A percentile compares a stretch with the other conserved stretches of the same genome.
phyloP scores from a whole-genome alignment of 768 basidiomycete species.

The Tremella yokohamensis region DNA sequence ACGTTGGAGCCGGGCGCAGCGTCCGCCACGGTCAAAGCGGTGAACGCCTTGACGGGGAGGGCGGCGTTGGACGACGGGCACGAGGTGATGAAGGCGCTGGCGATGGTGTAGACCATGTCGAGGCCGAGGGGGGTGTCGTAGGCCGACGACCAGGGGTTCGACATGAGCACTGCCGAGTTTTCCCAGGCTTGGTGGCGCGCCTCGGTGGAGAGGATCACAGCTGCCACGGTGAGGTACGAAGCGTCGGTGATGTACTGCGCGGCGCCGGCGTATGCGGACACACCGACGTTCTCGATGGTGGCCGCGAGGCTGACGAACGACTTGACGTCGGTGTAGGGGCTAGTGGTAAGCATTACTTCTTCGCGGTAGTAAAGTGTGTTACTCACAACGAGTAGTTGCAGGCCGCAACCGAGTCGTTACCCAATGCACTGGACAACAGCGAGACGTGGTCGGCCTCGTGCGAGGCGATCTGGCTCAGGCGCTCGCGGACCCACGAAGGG shows the following conservation, averaged over 20 bases:
- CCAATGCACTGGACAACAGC: slow-evolving; percentile 57
- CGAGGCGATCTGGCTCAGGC: slow-evolving; percentile 56
- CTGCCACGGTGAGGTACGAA: slow-evolving; percentile 56
- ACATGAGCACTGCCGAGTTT: slow-evolving; percentile 55
- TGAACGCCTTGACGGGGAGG: slow-evolving; percentile 58
- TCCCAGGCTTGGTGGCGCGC: slow-evolving; percentile 66
- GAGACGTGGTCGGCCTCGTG: slow-evolving; percentile 62
- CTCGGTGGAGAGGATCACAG: slow-evolving; percentile 62
- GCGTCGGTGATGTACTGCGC: slow-evolving; percentile 56
- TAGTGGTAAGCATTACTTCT: slow-evolving; percentile 7
- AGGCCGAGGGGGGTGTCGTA: slow-evolving; percentile 58
- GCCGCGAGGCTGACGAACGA: slow-evolving; percentile 58
- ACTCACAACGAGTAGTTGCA: slow-evolving; percentile 61
- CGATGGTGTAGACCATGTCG: slow-evolving; percentile 57
- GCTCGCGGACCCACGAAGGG: slow-evolving; percentile 55
- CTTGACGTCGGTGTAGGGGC: slow-evolving; percentile 55
- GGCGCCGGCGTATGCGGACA: slow-evolving; percentile 63
- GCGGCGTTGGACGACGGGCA: slow-evolving; percentile 60
- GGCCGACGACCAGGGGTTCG: slow-evolving; percentile 50
- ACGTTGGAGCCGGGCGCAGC: slow-evolving; percentile 51
- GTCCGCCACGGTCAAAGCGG: slow-evolving; percentile 50
- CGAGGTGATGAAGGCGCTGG: slow-evolving; percentile 55
- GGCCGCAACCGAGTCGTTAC: slow-evolving; percentile 54
- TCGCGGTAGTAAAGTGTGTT: too few species aligned
- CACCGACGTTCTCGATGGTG: slow-evolving; percentile 59